Evolutionary conservation across 805 yeast genomes (phyloP), one percentile per base, ranked within the genome.

Genomic region (Zygosaccharomyces gambellarensis): DNA sequence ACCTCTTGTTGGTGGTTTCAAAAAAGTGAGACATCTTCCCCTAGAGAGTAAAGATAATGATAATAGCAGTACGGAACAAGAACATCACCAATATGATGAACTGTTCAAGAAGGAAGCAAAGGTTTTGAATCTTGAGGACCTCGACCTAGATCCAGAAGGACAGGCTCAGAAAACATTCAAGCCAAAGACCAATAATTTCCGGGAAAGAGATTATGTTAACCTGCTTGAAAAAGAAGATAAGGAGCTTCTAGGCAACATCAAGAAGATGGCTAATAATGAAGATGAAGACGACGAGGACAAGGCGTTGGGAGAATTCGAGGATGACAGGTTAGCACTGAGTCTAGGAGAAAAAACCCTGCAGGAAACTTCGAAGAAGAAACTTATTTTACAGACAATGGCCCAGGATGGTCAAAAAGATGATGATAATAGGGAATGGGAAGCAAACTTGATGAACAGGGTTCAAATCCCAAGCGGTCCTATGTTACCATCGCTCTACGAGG

Each of bases 121-220:
- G 21, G 46, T 59, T 21, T 36, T 59, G 47, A 60, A 59, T 40
- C 39, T 60, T 43, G 61, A 60, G 8, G 55, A 32, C 29, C 11
- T 34, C 12, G 36, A 47, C 8, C 6, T 22, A 36, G n/a, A 30
- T 45, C 22, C 7, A 11, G 17, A 27, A 22, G 12, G 3, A 10
- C 38, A 34, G 11, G 12, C 38, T 8, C 38, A 4, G 23, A 21
- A 27, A 28, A 38, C 14, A n/a, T 36, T 39, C 52, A 55, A 17
- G 29, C 52, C 29, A 49, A 31, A 44, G 41, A 14, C 38, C 11
- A 34, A 34, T 14, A 34, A 34, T 14, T 31, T 48, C 22, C 49
- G 42, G 17, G 70, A 65, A 40, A 62, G 45, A 25, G 58, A 55
- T 10, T 65, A 65, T 45, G 59, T 58, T 2, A 61, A 62, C 32